phyloP scores from a whole-genome alignment of 2,329 filamentous ascomycete species.

The Colletotrichum cereale region DNA sequence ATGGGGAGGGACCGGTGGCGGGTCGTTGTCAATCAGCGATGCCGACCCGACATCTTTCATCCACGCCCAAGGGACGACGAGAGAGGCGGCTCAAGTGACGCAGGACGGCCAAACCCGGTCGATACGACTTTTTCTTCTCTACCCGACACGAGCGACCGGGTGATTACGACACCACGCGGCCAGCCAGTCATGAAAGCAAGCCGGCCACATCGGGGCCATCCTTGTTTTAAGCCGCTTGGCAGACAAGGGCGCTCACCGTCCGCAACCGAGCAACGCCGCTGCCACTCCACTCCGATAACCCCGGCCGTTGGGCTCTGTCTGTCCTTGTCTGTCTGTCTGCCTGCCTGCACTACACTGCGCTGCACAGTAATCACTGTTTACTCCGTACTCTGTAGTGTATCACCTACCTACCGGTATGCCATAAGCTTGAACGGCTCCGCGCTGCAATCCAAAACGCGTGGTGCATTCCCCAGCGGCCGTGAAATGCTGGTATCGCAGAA shows the following conservation, averaged over 20 bases:
- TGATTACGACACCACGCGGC: conserved; percentile 36
- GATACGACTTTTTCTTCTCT: conserved; percentile 24
- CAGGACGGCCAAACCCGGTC: conserved; percentile 7
- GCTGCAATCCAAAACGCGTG: neutral
- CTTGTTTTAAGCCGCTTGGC: conserved; percentile 40
- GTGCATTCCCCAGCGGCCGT: conserved; percentile 2
- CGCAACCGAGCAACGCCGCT: conserved; percentile 25
- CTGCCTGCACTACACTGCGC: too few relatives aligned
- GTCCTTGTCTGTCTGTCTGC: neutral
- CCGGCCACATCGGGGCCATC: conserved; percentile 29
- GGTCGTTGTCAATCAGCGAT: neutral
- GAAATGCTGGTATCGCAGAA: neutral
- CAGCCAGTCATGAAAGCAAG: conserved; percentile 25
- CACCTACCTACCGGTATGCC: too few relatives aligned
- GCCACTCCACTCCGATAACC: neutral
- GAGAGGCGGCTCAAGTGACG: conserved; percentile 2
- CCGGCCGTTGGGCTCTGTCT: neutral
- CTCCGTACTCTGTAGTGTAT: too few relatives aligned
- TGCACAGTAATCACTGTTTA: too few relatives aligned
- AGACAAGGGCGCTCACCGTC: conserved; percentile 32
- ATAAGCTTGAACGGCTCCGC: neutral
- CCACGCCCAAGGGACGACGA: neutral
- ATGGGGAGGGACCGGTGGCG: neutral
- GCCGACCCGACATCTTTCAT: too few relatives aligned
- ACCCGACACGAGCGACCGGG: conserved; percentile 20